Evolutionary conservation across 192 early-diverging fungal species (phyloP), one percentile per base, ranked within the genome.

Genomic region (Dissophora globulifera): DNA sequence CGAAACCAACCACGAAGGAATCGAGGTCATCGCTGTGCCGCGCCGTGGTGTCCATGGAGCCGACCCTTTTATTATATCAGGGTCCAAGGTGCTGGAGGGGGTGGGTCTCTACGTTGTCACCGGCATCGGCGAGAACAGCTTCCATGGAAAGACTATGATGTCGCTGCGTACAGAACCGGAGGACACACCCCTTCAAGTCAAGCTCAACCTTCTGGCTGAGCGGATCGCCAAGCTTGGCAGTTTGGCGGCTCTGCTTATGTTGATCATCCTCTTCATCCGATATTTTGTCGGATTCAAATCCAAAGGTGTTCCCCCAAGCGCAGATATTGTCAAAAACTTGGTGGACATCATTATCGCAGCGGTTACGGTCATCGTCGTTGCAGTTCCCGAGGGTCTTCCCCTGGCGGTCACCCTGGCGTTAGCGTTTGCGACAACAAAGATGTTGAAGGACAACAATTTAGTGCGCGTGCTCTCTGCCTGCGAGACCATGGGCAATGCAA

Each of bases 401-500:
- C 80, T 99, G 42, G 98, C 98, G 13, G 98, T 99, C 27, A 98
- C 97, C 2, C 79, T 99, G 63, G 91, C 98, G 2, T 84, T 99
- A 45, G 96, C 96, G 1, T 93, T 94, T 79, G 96, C 96, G 4
- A 98, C 98, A 15, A 89, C 90, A 33, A 82, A 91, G 15, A 99
- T 99, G 98, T 75, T 98, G 50, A 94, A 95, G 53, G 97, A 99
- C 79, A 96, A 97, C 61, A 98, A 98, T 81, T 82, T 99, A 20
- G 98, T 99, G 27, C 91, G 98, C 25, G 90, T 98, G 50, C 83
- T 99, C 13, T 90, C 93, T 27, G 94, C 98, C 8, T 99, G 98
- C 79, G 98, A 99, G 79, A 98, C 96, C 23, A 99, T 99, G 98
- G 92, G 92, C 51, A 97, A 96, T 67, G 98, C 98, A 11, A 99